Conservation (phyloP, 441 rosid species). For the Aleurites moluccanus region DNA sequence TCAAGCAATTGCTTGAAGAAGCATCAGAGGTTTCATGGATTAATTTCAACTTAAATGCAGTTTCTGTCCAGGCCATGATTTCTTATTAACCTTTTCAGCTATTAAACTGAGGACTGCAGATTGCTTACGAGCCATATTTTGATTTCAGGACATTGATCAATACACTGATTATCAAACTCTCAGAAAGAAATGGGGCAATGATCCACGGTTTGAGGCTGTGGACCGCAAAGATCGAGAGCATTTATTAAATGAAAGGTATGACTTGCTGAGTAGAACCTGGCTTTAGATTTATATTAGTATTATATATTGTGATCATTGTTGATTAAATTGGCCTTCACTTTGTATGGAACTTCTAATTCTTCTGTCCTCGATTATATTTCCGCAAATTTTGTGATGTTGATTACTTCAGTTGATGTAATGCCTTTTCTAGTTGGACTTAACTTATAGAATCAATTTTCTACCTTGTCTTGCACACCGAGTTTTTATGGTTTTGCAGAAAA, state of each 20-base stretch:
- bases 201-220: conserved; percentile 84
- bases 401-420: background rate
- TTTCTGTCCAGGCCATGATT: background rate
- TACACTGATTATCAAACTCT: conserved; percentile 75
- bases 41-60: background rate
- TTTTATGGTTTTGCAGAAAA: background rate
- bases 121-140: conserved; percentile 28
- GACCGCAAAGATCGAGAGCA: conserved; percentile 88
- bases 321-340: background rate
- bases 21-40: conserved; percentile 57
- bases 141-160: conserved; percentile 77
- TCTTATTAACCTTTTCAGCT: conserved; percentile 13
- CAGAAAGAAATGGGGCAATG: conserved; percentile 85
- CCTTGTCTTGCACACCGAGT: background rate
- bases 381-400: background rate
- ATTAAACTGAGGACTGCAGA: conserved; percentile 25
- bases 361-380: background rate
- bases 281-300: conserved; percentile 14
- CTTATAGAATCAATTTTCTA: background rate
- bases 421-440: background rate
- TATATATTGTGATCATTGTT: conserved; percentile 14
- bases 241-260: conserved; percentile 89
- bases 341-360: background rate
- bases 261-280: conserved; percentile 14
- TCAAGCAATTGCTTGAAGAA: conserved; percentile 84